Conservation (phyloP, 2,329 filamentous ascomycete species). For the Ophiostoma sp. region DNA sequence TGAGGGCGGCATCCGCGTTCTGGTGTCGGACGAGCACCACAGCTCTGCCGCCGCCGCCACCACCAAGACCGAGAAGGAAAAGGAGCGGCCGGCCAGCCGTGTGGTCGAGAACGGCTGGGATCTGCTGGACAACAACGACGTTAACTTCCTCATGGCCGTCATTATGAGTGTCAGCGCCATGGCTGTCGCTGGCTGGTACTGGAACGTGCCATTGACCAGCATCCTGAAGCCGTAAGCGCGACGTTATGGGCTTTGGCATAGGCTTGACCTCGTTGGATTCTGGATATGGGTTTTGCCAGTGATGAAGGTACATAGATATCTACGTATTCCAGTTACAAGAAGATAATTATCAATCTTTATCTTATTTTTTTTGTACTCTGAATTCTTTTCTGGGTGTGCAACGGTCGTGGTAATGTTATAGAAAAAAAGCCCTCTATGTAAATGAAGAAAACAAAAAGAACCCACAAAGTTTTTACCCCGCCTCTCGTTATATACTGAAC, state of each 20-base stretch:
- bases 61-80: not conserved
- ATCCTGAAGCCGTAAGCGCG: slow-evolving; percentile 39
- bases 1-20: slow-evolving; percentile 64
- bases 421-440: slow-evolving; percentile 16
- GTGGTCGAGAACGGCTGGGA: slow-evolving; percentile 67
- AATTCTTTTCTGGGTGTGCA: slow-evolving; percentile 9
- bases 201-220: slow-evolving; percentile 54
- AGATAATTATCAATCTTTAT: not conserved
- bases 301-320: not conserved
- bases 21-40: slow-evolving; percentile 40
- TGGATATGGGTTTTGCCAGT: not conserved
- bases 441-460: slow-evolving; percentile 13
- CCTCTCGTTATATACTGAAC: slow-evolving; percentile 23
- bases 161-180: slow-evolving; percentile 80
- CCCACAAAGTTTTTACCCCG: slow-evolving; percentile 8
- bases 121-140: slow-evolving; percentile 89
- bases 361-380: not conserved
- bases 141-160: slow-evolving; percentile 89
- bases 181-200: slow-evolving; percentile 61
- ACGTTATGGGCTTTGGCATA: too few species aligned
- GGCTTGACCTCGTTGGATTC: too few species aligned
- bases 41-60: slow-evolving; percentile 17
- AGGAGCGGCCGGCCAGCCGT: slow-evolving; percentile 52
- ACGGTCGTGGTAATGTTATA: not conserved
- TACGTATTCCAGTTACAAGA: not conserved